Evolutionary conservation across 495 filamentous ascomycete species (phyloP), one percentile per base, ranked within the genome.

Genomic region (Aspergillus hancockii): DNA sequence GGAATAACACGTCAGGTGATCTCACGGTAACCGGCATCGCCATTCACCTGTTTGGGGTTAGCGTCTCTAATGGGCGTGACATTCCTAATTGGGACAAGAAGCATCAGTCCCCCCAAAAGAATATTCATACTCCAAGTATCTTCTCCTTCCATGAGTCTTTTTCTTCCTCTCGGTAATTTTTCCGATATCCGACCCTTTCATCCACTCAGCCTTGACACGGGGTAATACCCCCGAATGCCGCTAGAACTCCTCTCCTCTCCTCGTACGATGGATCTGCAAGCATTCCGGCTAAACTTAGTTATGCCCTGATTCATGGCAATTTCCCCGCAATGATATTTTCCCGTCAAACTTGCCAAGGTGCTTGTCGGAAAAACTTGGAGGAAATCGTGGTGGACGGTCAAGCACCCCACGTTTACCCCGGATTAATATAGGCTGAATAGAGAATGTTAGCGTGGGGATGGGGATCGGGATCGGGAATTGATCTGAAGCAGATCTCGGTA

Each of bases 391-490:
- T 19, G n/a, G 41, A 19, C 9, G 3, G 41, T 45, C n/a, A 21
- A 45, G 1, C 6, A 45, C 41, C 41, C 41, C 41, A 45, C 41
- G 41, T 45, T 45, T 45, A 45, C 41, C 41, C 41, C 41, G n/a
- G 41, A 45, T 45, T 45, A 45, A 45, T 45, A 45, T 45, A 45
- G 41, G 16, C 41, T 45, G 41, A 45, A 45, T 45, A 18, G 7
- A 18, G 7, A 16, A 3, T 45, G 4, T 36, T 36, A 36, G 34
- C 34, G 10, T n/a, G n/a, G n/a, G n/a, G n/a, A 36, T 36, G 34
- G 13, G 34, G 34, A 45, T 45, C n/a, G 41, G 41, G 9, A 21
- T 10, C 14, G 41, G 41, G 16, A 18, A 45, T 45, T 45, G n/a
- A 45, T 16, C 9, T 19, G 3, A 10, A 19, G 41, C 16, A 19